Percentiles rank a stretch among this genome's conserved stretches.
Evolutionary conservation across 768 basidiomycete genomes (phyloP).

Genomic region (Mycena floridula): DNA sequence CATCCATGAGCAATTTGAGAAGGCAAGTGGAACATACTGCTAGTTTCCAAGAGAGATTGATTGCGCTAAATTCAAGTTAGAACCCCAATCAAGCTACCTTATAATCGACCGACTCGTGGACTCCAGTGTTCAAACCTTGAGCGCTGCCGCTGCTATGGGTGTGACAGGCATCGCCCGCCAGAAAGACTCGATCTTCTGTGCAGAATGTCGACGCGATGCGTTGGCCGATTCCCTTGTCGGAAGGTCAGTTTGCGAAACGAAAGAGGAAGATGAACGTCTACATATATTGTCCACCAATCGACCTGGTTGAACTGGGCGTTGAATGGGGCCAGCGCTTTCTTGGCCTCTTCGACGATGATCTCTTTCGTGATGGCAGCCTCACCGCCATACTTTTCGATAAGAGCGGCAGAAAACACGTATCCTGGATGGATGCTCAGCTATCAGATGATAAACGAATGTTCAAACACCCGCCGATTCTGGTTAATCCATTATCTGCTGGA

Average conservation of each 20-base stretch:
- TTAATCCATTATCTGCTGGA: conserved; percentile 9
- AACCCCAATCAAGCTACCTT: background rate
- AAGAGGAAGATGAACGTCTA: too few relatives aligned
- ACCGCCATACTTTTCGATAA: too few relatives aligned
- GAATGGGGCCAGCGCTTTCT: too few relatives aligned
- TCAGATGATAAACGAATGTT: too few relatives aligned
- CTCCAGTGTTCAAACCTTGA: conserved; percentile 10
- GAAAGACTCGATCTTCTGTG: conserved; percentile 5
- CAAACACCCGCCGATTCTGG: conserved; percentile 9
- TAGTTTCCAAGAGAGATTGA: conserved; percentile 11
- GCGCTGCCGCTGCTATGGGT: conserved; percentile 10
- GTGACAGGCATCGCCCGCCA: conserved; percentile 11
- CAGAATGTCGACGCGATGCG: conserved; percentile 7
- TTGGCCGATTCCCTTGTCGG: conserved; percentile 12
- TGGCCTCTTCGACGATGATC: too few relatives aligned
- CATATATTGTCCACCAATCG: too few relatives aligned
- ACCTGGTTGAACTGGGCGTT: too few relatives aligned
- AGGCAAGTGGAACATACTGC: conserved; percentile 1
- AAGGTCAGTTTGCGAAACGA: too few relatives aligned
- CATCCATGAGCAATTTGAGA: background rate
- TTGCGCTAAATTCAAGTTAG: conserved; percentile 1
- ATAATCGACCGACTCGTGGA: conserved; percentile 5
- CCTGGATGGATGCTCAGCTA: background rate
- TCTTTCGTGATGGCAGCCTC: too few relatives aligned
- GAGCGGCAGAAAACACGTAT: too few relatives aligned